Base-by-base conservation (phyloP, 768 basidiomycete genomes). In the Termitomyces heimii region DNA sequence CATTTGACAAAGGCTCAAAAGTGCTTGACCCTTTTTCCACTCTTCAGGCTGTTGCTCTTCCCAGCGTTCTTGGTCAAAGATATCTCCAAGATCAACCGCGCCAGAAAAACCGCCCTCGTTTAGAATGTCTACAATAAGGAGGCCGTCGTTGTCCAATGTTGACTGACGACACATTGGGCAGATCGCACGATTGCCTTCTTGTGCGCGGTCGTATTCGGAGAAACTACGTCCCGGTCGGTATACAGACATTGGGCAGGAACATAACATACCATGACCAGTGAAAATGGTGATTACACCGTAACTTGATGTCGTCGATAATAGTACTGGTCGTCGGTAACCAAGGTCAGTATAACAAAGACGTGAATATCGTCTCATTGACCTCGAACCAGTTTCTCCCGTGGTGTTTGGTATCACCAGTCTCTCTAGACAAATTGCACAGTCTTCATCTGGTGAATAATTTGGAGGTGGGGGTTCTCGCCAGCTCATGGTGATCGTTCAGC, bases 31-130 rank as follows among this genome's bases (percentile, higher is more conserved):
- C 18, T 48, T 54, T 34, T 28, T 57, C 59, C 59, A 60, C 34
- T 53, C 55, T 24, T 57, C 59, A 26, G 59, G 56, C n/a, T 57
- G 56, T 13, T 40, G 40, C 37, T 60, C 59, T 45, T 60, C 52
- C 55, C 55, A 60, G n/a, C 43, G 59, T 37, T 56, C 55, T 31
- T 16, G 48, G n/a, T 60, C 56, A 13, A 60, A 46, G 26, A 54
- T 54, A 5, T 54, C 56, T 24, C 56, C 59, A n/a, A 60, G 53
- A 44, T 60, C 46, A 26, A 57, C 39, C 37, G 40, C 55, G 14
- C 59, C 59, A 10, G 56, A 49, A 46, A 57, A 54, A 12, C 59
- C 59, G 28, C 59, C 56, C 31, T 60, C 56, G 26, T 60, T 60
- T 3, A 49, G 31, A 13, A 60, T 22, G 31, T 57, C 56, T 32